Percentiles rank a stretch among this genome's conserved stretches.
Evolutionary conservation across 73 alveolate species (phyloP).

Genomic region (Tetrahymena malaccensis): DNA sequence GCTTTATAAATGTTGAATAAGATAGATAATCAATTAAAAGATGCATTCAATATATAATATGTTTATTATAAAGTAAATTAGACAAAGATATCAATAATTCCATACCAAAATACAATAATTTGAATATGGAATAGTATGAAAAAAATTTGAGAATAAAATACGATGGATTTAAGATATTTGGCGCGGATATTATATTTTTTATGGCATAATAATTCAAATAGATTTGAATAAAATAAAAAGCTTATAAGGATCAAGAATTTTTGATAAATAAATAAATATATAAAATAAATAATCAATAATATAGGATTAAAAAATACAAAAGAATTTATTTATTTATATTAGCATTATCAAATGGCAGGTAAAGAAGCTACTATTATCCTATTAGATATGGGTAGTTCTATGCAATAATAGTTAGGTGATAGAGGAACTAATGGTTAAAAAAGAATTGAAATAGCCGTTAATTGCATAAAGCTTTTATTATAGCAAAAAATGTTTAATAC

Average conservation of each 20-base stretch:
- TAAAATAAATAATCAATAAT: neutral
- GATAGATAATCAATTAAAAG: too few species aligned
- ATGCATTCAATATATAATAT: too few species aligned
- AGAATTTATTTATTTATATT: neutral
- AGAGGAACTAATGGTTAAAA: constrained; percentile 17
- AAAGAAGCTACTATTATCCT: constrained; percentile 71
- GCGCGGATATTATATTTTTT: neutral
- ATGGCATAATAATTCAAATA: neutral
- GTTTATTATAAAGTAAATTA: neutral
- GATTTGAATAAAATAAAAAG: neutral
- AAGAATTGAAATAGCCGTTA: constrained; percentile 55
- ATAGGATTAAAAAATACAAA: neutral
- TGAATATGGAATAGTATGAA: neutral
- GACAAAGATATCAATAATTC: too few species aligned
- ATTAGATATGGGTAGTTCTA: constrained; percentile 62
- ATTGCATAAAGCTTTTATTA: constrained; percentile 55
- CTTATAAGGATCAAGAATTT: neutral
- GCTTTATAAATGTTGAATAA: neutral
- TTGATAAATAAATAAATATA: neutral
- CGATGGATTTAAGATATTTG: neutral
- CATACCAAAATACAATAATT: neutral
- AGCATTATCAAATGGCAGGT: constrained; percentile 22
- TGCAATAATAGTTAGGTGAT: constrained; percentile 22
- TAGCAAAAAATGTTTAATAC: constrained; percentile 65
- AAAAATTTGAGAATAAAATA: neutral